Evolutionary conservation across 1,284 basidiomycete genomes (phyloP), one percentile per base, ranked within the genome.

Genomic region (Ustilago trichophora): DNA sequence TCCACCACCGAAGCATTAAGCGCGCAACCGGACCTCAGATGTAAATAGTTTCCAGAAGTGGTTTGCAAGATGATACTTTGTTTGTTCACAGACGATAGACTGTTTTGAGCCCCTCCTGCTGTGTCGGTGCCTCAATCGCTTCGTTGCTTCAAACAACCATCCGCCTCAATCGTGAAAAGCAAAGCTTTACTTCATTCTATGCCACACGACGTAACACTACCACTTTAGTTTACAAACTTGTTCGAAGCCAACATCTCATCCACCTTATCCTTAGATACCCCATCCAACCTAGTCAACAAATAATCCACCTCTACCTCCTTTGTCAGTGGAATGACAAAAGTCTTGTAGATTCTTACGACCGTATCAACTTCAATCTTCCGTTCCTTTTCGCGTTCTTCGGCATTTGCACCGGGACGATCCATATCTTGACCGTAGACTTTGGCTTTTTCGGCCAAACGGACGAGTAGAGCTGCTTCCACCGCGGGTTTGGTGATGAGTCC

Each of bases 301-400:
- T 70, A 70, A 36, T 70, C 67, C 41, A 70, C 95, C 90, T 99
- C 96, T 43, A 99, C 93, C 77, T 95, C 92, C 83, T 95, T 98
- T 6, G 96, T 99, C 68, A 98, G 82, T 6, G 96, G 96, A 57
- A 99, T 98, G 69, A 99, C 93, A 80, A 90, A 93, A 74, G 90
- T 90, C 80, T 93, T 88, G 82, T 98, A 99, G 72, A 99, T 83
- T 76, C 91, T 88, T 16, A 97, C 91, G 8, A 98, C 92, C 35
- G 91, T 89, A 63, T 93, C 91, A 0, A 94, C 89, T 72, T 98
- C 93, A 72, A 98, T 91, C 85, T 96, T 96, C 33, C 72, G 52
- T 18, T 58, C 46, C 53, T 62, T 51, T 21, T 67, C 73, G 11
- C 62, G 16, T 33, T 62, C 65, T 12, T 55, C 44, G 8, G 50